A percentile compares a stretch with the other conserved stretches of the same genome.
These are phyloP conservation scores for Verticillium longisporum DNA, from an alignment of 2,329 filamentous ascomycete genomes.

Conservation along the genomic window DNA sequence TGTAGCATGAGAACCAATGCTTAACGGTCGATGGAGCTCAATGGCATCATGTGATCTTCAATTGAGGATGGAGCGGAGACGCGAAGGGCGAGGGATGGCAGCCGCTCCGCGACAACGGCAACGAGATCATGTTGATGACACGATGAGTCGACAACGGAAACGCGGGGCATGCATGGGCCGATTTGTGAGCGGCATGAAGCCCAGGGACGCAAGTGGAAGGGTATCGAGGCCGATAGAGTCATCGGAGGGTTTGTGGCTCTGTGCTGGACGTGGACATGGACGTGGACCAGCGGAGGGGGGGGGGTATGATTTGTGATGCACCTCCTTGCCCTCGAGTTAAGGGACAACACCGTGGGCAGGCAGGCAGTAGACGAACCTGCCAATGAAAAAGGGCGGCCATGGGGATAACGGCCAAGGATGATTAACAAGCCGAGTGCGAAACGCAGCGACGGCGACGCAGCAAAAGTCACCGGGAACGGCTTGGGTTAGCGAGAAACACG, in stretches of 20 bases:
- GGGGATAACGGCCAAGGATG: neutral
- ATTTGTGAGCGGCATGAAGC: conserved; percentile 2
- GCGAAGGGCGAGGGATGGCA: too few species aligned
- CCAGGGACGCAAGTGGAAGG: neutral
- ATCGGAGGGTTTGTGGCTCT: neutral
- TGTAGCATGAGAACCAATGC: neutral
- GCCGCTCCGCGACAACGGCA: neutral
- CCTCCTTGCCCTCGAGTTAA: neutral
- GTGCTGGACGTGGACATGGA: too few species aligned
- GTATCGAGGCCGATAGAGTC: neutral
- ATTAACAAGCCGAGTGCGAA: neutral
- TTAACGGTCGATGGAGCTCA: neutral
- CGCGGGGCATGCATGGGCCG: neutral
- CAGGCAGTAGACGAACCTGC: neutral
- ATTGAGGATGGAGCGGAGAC: too few species aligned
- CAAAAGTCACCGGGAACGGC: neutral
- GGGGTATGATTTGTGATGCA: conserved; percentile 1
- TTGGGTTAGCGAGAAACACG: neutral
- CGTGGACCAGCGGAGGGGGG: neutral
- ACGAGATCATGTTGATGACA: neutral
- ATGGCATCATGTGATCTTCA: neutral
- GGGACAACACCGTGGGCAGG: neutral
- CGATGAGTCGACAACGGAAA: neutral
- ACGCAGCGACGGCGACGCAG: neutral
- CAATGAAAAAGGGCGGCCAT: neutral